Conservation (phyloP, 1,284 basidiomycete genomes). For the Heimioporus punctisporus region DNA sequence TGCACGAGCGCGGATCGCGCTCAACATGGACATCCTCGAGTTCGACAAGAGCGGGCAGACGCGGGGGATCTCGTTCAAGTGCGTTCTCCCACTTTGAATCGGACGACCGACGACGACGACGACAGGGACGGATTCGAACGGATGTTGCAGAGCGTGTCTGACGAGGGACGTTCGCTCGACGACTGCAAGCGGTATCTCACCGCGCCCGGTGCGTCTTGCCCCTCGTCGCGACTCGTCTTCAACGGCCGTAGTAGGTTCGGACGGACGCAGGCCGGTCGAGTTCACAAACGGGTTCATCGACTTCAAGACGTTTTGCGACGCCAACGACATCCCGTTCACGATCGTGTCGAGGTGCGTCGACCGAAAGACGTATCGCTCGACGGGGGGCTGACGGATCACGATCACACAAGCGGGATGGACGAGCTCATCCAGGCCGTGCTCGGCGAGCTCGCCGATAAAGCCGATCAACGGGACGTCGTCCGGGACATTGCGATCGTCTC, state of each 20-base stretch:
- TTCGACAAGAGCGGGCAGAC: constrained; percentile 48
- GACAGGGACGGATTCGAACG: constrained; percentile 25
- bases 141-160: constrained; percentile 21
- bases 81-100: neutral
- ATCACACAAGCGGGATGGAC: constrained; percentile 76
- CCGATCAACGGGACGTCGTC: constrained; percentile 57
- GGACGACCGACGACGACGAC: no score
- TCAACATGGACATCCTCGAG: constrained; percentile 37
- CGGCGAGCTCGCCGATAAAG: constrained; percentile 73
- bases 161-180: constrained; percentile 23
- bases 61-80: constrained; percentile 18
- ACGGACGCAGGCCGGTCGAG: constrained; percentile 52
- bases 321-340: constrained; percentile 80
- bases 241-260: neutral
- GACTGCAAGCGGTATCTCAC: constrained; percentile 29
- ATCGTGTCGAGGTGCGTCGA: constrained; percentile 83
- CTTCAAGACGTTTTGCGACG: constrained; percentile 84
- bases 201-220: constrained; percentile 2
- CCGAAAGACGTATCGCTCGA: no score
- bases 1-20: constrained; percentile 13
- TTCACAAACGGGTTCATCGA: constrained; percentile 89
- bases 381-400: no score
- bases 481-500: constrained; percentile 87
- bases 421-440: constrained; percentile 91
- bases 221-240: no score